These are phyloP conservation scores for Solanum medicagineum DNA, from an alignment of 257 asterid species.

Conservation along the genomic window DNA sequence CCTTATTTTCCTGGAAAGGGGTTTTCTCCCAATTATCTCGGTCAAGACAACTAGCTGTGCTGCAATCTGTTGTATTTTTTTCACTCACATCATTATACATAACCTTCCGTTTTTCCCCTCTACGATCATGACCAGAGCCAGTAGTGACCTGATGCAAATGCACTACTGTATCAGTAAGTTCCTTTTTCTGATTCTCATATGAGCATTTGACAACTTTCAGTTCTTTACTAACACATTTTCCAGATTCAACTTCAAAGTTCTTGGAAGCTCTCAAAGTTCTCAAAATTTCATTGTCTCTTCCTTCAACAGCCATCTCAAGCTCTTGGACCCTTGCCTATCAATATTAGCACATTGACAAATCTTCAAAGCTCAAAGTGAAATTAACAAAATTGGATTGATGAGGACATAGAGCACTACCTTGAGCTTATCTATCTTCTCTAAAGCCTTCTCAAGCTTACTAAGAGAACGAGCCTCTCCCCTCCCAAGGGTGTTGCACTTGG, in stretches of 20 bases:
- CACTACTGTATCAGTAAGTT: constrained; percentile 5
- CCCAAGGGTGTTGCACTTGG: constrained; percentile 76
- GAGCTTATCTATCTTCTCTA: constrained; percentile 58
- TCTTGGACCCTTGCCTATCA: constrained; percentile 59
- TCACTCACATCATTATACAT: constrained; percentile 11
- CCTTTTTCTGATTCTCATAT: constrained; percentile 20
- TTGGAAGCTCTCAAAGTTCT: constrained; percentile 36
- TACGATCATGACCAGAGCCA: constrained; percentile 6
- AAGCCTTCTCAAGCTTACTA: constrained; percentile 67
- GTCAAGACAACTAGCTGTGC: constrained; percentile 3
- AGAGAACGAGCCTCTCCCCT: constrained; percentile 79
- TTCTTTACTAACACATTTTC: constrained; percentile 6
- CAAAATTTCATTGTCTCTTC: constrained; percentile 57
- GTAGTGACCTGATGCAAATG: constrained; percentile 12
- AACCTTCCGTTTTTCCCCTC: constrained; percentile 7
- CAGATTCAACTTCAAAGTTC: not conserved
- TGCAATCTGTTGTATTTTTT: constrained; percentile 8
- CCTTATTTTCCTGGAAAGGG: constrained; percentile 9
- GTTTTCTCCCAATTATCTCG: constrained; percentile 17
- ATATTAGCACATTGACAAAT: constrained; percentile 6
- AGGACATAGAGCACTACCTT: constrained; percentile 28
- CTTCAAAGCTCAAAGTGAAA: not conserved
- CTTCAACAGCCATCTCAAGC: constrained; percentile 48
- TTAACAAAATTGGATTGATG: not conserved
- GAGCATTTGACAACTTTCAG: constrained; percentile 6